phyloP scores from a whole-genome alignment of 805 yeast genomes.

The Zygoascus flipseniorum region DNA sequence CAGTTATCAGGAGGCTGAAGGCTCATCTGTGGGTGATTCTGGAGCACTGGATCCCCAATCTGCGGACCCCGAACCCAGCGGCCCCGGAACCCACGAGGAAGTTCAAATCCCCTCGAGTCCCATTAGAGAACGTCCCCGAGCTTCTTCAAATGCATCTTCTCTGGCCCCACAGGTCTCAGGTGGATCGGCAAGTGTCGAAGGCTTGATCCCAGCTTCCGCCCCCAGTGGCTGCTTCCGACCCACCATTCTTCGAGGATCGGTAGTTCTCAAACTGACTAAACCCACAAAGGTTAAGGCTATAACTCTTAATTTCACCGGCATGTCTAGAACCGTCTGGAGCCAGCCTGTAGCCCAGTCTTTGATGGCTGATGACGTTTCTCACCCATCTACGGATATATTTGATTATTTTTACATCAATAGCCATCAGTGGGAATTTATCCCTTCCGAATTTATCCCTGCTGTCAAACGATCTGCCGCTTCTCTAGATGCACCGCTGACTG shows the following conservation, averaged over 20 bases:
- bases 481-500: constrained; percentile 19
- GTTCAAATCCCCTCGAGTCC: not conserved
- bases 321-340: constrained; percentile 81
- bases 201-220: constrained; percentile 4
- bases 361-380: constrained; percentile 20
- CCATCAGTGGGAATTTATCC: constrained; percentile 30
- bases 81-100: not conserved
- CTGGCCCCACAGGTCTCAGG: not conserved
- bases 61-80: not conserved
- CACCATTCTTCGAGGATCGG: constrained; percentile 67
- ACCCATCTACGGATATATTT: constrained; percentile 24
- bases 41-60: not conserved
- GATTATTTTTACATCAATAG: constrained; percentile 24
- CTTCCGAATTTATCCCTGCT: constrained; percentile 9
- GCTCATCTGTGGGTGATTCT: not conserved
- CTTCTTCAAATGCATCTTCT: not conserved
- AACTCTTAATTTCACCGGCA: constrained; percentile 56
- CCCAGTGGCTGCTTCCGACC: constrained; percentile 13
- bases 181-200: not conserved
- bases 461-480: constrained; percentile 8
- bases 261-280: constrained; percentile 61
- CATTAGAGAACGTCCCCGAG: not conserved
- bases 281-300: constrained; percentile 64
- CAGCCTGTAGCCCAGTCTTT: constrained; percentile 39
- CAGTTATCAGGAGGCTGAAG: constrained; percentile 13